Percentiles rank a stretch among this genome's conserved stretches.
Conservation (phyloP, 2,329 filamentous ascomycete genomes). For the Diaporthe destruens region DNA sequence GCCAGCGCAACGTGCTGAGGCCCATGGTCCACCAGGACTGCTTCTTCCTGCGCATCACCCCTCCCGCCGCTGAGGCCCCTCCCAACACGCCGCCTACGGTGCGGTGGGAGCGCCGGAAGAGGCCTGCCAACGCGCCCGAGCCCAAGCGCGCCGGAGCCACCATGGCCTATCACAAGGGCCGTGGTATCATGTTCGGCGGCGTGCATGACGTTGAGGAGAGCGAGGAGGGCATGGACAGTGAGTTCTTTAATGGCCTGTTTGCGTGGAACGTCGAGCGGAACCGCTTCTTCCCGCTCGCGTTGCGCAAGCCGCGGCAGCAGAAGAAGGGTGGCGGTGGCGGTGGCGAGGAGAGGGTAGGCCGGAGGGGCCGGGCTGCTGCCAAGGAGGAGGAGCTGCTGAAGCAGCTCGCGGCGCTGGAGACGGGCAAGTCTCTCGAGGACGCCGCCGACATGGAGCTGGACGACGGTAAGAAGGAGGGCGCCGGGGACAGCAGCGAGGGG, state of each 20-base stretch:
- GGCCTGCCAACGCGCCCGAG: slow-evolving; percentile 87
- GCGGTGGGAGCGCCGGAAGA: slow-evolving; percentile 94
- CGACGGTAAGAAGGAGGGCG: slow-evolving; percentile 55
- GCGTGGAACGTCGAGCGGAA: slow-evolving; percentile 97
- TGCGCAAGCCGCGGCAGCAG: slow-evolving; percentile 79
- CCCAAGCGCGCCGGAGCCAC: slow-evolving; percentile 89
- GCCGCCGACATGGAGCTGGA: slow-evolving; percentile 63
- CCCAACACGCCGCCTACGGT: slow-evolving; percentile 77
- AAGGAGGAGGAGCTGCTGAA: slow-evolving; percentile 91
- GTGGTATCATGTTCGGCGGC: slow-evolving; percentile 93
- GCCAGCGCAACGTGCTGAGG: slow-evolving; percentile 80
- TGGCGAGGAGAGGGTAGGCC: slow-evolving; percentile 67
- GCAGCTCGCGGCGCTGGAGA: slow-evolving; percentile 88
- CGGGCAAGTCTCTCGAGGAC: slow-evolving; percentile 73
- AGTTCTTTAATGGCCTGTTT: slow-evolving; percentile 94
- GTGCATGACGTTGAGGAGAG: slow-evolving; percentile 93
- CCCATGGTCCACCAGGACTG: slow-evolving; percentile 95
- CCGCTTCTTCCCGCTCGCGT: slow-evolving; percentile 85
- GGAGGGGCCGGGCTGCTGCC: slow-evolving; percentile 83
- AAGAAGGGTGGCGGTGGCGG: slow-evolving; percentile 58
- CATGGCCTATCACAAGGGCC: slow-evolving; percentile 93
- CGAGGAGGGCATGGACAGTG: slow-evolving; percentile 95
- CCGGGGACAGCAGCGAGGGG: slow-evolving; percentile 56
- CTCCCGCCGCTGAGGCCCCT: slow-evolving; percentile 75
- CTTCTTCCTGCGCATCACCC: slow-evolving; percentile 88